Evolutionary conservation across 768 basidiomycete species (phyloP).

Genomic region (Mycena maculata): DNA sequence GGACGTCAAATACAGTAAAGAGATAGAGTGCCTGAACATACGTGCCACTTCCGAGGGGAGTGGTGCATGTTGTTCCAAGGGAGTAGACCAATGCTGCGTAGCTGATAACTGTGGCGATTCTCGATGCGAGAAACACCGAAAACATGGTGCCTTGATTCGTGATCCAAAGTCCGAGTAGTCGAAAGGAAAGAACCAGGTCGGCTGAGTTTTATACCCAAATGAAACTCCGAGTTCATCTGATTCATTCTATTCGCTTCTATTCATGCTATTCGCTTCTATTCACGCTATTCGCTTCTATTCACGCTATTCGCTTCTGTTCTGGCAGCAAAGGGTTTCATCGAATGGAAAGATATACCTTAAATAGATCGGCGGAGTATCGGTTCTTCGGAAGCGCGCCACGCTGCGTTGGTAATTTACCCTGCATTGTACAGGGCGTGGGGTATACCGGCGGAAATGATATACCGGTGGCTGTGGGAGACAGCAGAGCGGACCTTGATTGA

Average conservation of each 20-base stretch:
- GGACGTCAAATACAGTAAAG: neutral
- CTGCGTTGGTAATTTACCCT: neutral
- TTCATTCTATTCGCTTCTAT: too few relatives aligned
- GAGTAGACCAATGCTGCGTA: slow-evolving; percentile 21
- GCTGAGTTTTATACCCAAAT: slow-evolving; percentile 14
- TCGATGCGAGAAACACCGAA: slow-evolving; percentile 5
- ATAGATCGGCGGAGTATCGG: slow-evolving; percentile 1
- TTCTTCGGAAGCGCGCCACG: slow-evolving; percentile 10
- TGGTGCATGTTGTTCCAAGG: slow-evolving; percentile 27
- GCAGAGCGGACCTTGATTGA: slow-evolving; percentile 11
- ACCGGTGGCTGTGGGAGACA: slow-evolving; percentile 7
- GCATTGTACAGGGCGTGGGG: slow-evolving; percentile 1
- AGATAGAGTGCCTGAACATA: slow-evolving; percentile 11
- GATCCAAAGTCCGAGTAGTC: slow-evolving; percentile 10
- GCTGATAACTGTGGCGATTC: slow-evolving; percentile 15
- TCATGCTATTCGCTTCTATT: too few relatives aligned
- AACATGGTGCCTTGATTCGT: slow-evolving; percentile 8
- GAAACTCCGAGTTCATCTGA: slow-evolving; percentile 13
- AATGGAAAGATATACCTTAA: slow-evolving; percentile 4
- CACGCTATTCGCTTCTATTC: too few relatives aligned
- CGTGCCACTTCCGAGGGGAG: slow-evolving; percentile 20
- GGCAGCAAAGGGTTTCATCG: neutral
- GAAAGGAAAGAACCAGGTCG: slow-evolving; percentile 8
- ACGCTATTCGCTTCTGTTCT: slow-evolving; percentile 13
- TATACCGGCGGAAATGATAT: slow-evolving; percentile 11